Evolutionary conservation across 2,329 filamentous ascomycete species (phyloP).

Genomic region (Colletotrichum incanum): DNA sequence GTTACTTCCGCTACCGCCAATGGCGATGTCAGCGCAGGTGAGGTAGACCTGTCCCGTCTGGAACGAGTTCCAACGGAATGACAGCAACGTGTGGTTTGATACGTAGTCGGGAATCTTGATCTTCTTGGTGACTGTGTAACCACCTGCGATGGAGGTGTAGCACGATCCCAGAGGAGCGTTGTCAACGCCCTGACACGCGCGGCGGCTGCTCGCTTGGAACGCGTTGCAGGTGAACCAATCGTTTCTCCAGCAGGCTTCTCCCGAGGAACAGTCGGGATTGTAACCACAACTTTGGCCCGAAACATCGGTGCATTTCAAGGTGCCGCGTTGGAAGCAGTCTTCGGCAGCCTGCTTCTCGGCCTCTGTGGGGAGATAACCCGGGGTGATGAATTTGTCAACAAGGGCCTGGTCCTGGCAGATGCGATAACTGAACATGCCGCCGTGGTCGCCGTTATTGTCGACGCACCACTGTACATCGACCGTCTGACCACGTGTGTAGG

Average conservation of each 20-base stretch:
- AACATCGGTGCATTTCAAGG: conserved; percentile 66
- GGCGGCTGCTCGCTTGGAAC: conserved; percentile 55
- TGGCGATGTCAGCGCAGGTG: conserved; percentile 68
- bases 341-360: conserved; percentile 69
- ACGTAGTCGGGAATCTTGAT: conserved; percentile 65
- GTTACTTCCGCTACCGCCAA: conserved; percentile 46
- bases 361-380: conserved; percentile 63
- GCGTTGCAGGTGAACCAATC: conserved; percentile 70
- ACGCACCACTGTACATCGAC: conserved; percentile 70
- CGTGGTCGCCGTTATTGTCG: conserved; percentile 70
- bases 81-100: conserved; percentile 66
- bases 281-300: conserved; percentile 64
- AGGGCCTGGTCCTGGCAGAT: conserved; percentile 67
- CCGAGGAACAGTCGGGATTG: conserved; percentile 62
- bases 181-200: conserved; percentile 64
- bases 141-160: conserved; percentile 66
- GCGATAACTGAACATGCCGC: conserved; percentile 70
- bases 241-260: conserved; percentile 63
- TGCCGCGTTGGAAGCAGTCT: conserved; percentile 65
- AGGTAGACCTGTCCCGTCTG: conserved; percentile 70
- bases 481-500: conserved; percentile 61
- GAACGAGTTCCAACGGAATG: conserved; percentile 69
- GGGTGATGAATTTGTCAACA: conserved; percentile 65
- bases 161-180: conserved; percentile 60
- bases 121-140: conserved; percentile 68